phyloP scores from a whole-genome alignment of 2,329 filamentous ascomycete species.

The Dactylellina cionopaga region DNA sequence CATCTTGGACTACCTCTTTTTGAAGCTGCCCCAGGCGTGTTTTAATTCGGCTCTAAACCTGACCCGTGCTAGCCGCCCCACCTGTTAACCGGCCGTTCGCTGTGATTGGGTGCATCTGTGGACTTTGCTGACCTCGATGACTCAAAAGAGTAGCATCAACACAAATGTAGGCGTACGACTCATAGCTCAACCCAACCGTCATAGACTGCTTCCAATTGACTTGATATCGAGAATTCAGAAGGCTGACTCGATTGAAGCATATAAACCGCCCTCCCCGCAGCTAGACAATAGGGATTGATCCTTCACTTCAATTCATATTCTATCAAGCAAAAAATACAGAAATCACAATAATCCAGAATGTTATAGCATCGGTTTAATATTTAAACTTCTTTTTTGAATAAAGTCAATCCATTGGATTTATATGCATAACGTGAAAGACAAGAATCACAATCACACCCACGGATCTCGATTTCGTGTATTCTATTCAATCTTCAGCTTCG shows the following conservation, averaged over 20 bases:
- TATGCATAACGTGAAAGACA: neutral
- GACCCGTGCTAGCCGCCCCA: slow-evolving; percentile 29
- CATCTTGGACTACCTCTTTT: no score
- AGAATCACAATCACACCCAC: neutral
- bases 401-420: no score
- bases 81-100: neutral
- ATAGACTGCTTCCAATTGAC: slow-evolving; percentile 8
- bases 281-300: slow-evolving; percentile 8
- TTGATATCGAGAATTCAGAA: neutral
- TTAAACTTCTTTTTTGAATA: no score
- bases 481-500: slow-evolving; percentile 11
- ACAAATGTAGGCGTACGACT: slow-evolving; percentile 39
- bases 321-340: neutral
- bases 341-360: slow-evolving; percentile 12
- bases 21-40: no score
- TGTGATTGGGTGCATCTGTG: slow-evolving; percentile 32
- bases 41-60: no score
- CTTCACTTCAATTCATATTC: slow-evolving; percentile 2
- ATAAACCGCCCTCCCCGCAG: slow-evolving; percentile 16
- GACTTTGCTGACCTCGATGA: slow-evolving; percentile 43
- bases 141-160: slow-evolving; percentile 41
- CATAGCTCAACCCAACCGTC: slow-evolving; percentile 24
- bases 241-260: slow-evolving; percentile 18
- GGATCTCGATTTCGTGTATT: slow-evolving; percentile 9
- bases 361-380: neutral